phyloP scores from a whole-genome alignment of 2,329 filamentous ascomycete species.

The Xylariaceae sp. region DNA sequence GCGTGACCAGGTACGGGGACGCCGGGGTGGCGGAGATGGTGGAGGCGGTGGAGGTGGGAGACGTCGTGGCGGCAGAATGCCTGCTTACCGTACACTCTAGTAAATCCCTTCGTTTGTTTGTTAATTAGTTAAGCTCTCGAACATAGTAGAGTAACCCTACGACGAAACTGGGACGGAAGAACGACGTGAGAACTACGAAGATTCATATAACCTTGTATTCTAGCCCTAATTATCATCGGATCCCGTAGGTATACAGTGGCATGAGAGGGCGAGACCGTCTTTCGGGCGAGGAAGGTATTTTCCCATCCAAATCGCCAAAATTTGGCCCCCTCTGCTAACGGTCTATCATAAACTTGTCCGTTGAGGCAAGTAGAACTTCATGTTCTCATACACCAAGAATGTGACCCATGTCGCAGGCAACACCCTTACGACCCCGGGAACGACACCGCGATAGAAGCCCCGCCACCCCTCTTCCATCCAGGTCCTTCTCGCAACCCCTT shows the following conservation, averaged over 20 bases:
- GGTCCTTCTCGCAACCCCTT: conserved; percentile 72
- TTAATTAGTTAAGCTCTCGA: too few relatives aligned
- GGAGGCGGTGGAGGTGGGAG: conserved; percentile 24
- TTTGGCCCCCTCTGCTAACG: not conserved
- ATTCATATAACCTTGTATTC: too few relatives aligned
- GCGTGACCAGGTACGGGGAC: conserved; percentile 42
- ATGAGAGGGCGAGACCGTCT: too few relatives aligned
- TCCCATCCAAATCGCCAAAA: not conserved
- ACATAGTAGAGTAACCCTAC: too few relatives aligned
- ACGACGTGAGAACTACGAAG: too few relatives aligned
- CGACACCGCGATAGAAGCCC: conserved; percentile 90
- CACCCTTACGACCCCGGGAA: conserved; percentile 87
- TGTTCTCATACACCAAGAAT: conserved; percentile 96
- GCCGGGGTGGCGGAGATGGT: conserved; percentile 23
- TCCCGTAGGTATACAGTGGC: too few relatives aligned
- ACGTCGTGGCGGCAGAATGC: conserved; percentile 35
- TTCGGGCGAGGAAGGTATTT: not conserved
- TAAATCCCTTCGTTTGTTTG: too few relatives aligned
- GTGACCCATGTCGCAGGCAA: conserved; percentile 95
- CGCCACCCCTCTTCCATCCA: conserved; percentile 77
- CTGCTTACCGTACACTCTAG: conserved; percentile 33
- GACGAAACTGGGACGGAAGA: too few relatives aligned
- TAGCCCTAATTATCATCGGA: too few relatives aligned
- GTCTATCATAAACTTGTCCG: conserved; percentile 34
- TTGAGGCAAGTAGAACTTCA: conserved; percentile 68